Conservation (phyloP, 768 basidiomycete species). For the Russula sp. region DNA sequence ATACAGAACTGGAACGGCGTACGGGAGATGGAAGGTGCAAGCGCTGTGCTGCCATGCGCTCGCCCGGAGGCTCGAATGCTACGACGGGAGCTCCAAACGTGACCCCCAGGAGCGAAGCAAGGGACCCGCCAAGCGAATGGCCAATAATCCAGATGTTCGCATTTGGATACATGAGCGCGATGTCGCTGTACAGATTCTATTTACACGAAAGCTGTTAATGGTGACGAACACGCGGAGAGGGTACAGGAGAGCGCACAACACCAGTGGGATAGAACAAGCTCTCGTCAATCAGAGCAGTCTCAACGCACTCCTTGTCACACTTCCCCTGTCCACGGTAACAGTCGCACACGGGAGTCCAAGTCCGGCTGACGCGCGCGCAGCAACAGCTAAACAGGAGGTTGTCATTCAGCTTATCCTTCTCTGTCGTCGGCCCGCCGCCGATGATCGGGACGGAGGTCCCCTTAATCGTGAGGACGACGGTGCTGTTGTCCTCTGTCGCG, state of each 20-base stretch:
- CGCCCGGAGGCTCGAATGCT: constrained; percentile 78
- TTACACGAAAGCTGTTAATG: not conserved
- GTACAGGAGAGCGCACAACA: constrained; percentile 45
- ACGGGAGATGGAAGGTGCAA: constrained; percentile 88
- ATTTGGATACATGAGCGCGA: constrained; percentile 85
- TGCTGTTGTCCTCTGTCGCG: constrained; percentile 72
- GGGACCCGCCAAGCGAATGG: constrained; percentile 80
- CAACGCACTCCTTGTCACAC: constrained; percentile 78
- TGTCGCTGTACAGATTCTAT: constrained; percentile 91
- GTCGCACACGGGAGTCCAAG: constrained; percentile 89
- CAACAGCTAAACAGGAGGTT: constrained; percentile 94
- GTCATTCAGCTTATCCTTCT: constrained; percentile 92
- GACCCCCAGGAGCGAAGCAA: constrained; percentile 80
- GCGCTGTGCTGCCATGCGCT: constrained; percentile 54
- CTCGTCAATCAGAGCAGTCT: constrained; percentile 70
- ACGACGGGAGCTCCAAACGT: constrained; percentile 92
- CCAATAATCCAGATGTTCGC: constrained; percentile 86
- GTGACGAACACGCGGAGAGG: not conserved
- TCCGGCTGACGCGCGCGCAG: constrained; percentile 87
- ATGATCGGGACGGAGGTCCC: constrained; percentile 78
- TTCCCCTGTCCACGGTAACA: constrained; percentile 72
- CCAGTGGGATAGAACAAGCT: constrained; percentile 86
- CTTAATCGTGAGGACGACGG: constrained; percentile 89
- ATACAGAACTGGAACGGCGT: constrained; percentile 26
- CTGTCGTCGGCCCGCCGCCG: constrained; percentile 74